phyloP scores from a whole-genome alignment of 75 land plant species.

The Ceratopteris richardii region DNA sequence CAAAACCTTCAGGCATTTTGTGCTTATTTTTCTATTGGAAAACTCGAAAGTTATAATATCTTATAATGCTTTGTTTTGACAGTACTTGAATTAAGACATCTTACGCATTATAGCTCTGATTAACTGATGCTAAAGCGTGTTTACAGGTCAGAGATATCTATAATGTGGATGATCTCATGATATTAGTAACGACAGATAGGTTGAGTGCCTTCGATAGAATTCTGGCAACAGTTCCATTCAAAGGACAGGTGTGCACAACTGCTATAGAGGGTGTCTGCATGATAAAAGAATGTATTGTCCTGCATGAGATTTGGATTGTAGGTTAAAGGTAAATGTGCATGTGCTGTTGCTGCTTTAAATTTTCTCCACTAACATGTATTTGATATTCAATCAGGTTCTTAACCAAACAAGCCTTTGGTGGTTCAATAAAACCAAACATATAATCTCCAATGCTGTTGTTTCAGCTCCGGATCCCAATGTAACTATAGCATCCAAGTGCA shows the following conservation, averaged over 20 bases:
- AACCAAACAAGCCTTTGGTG: conserved; percentile 98
- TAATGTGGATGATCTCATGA: conserved; percentile 70
- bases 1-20: too few species aligned
- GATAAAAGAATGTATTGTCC: neutral
- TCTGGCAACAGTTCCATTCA: conserved; percentile 96
- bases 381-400: conserved; percentile 46
- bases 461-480: conserved; percentile 84
- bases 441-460: conserved; percentile 77
- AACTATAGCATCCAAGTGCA: conserved; percentile 91
- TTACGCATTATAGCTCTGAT: too few species aligned
- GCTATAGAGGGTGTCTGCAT: neutral
- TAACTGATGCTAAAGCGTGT: too few species aligned
- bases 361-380: too few species aligned
- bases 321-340: too few species aligned
- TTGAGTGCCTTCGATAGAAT: conserved; percentile 94
- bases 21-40: too few species aligned
- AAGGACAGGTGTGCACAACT: conserved; percentile 77
- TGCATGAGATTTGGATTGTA: too few species aligned
- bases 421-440: conserved; percentile 73
- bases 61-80: too few species aligned
- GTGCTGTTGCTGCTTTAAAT: too few species aligned
- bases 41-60: too few species aligned
- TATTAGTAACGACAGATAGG: conserved; percentile 88
- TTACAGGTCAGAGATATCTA: conserved; percentile 94
- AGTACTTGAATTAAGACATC: too few species aligned